phyloP scores from a whole-genome alignment of 2,329 filamentous ascomycete species.

The Diaporthe sp. region DNA sequence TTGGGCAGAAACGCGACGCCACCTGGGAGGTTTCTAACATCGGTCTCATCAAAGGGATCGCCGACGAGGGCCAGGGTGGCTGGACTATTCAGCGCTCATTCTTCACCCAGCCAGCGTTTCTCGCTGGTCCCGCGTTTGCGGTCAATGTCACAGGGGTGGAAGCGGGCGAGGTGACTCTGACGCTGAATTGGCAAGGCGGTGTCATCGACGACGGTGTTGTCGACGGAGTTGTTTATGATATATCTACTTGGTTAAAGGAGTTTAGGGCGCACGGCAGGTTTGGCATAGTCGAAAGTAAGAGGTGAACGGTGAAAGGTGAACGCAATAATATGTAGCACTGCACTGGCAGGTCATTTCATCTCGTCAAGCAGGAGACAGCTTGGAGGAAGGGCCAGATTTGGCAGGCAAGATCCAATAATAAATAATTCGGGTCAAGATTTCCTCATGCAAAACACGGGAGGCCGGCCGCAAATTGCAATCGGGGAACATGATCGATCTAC shows the following conservation, averaged over 20 bases:
- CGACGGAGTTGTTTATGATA: slow-evolving; percentile 52
- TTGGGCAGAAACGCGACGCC: slow-evolving; percentile 55
- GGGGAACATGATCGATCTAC: background rate
- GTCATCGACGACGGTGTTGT: slow-evolving; percentile 55
- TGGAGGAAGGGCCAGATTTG: background rate
- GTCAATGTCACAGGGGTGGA: slow-evolving; percentile 62
- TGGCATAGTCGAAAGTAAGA: slow-evolving; percentile 35
- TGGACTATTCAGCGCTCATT: slow-evolving; percentile 58
- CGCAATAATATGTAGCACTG: no score
- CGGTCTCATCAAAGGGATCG: slow-evolving; percentile 52
- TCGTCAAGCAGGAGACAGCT: background rate
- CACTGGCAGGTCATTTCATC: background rate
- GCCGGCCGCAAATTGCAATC: background rate
- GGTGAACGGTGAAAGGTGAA: no score
- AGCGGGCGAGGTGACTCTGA: slow-evolving; percentile 55
- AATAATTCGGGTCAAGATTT: background rate
- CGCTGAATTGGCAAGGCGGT: slow-evolving; percentile 62
- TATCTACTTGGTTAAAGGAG: slow-evolving; percentile 48
- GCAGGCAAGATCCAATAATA: background rate
- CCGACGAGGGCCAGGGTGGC: slow-evolving; percentile 33
- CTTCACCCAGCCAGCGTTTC: slow-evolving; percentile 63
- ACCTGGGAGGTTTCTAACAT: slow-evolving; percentile 69
- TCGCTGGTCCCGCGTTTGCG: slow-evolving; percentile 56
- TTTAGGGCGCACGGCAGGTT: slow-evolving; percentile 45
- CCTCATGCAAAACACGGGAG: background rate